phyloP scores from a whole-genome alignment of 768 basidiomycete genomes.

The Xerocomellus intermedius region DNA sequence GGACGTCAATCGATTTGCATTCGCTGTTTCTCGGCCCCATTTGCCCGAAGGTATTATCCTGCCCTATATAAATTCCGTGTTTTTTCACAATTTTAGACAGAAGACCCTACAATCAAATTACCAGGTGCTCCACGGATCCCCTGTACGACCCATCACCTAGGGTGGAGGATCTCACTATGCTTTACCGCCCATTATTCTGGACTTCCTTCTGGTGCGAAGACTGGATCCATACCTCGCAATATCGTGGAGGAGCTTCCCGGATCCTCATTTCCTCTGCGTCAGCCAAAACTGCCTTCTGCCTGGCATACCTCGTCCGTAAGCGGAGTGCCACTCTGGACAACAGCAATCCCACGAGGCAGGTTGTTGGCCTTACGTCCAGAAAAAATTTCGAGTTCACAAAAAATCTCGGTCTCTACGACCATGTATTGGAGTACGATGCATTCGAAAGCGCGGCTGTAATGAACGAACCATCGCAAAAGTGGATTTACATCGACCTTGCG shows the following conservation, averaged over 20 bases:
- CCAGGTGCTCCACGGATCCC: slow-evolving; percentile 55
- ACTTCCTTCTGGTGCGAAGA: slow-evolving; percentile 76
- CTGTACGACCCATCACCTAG: slow-evolving; percentile 48
- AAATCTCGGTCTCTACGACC: slow-evolving; percentile 53
- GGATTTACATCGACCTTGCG: slow-evolving; percentile 66
- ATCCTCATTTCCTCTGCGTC: slow-evolving; percentile 70
- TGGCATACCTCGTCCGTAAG: slow-evolving; percentile 58
- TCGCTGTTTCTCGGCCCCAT: slow-evolving; percentile 60
- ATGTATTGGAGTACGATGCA: slow-evolving; percentile 53
- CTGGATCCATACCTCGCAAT: slow-evolving; percentile 53
- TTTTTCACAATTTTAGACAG: slow-evolving; percentile 44
- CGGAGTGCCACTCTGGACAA: slow-evolving; percentile 28
- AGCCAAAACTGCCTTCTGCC: slow-evolving; percentile 69
- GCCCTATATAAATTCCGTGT: neutral
- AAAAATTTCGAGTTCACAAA: slow-evolving; percentile 55
- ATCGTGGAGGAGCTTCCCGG: slow-evolving; percentile 45
- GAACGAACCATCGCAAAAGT: slow-evolving; percentile 34
- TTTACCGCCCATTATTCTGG: slow-evolving; percentile 73
- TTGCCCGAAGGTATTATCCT: slow-evolving; percentile 50
- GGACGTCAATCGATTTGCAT: slow-evolving; percentile 51
- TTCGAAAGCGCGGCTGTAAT: slow-evolving; percentile 36
- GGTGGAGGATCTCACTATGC: slow-evolving; percentile 65
- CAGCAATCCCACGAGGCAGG: slow-evolving; percentile 23
- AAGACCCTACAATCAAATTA: slow-evolving; percentile 66
- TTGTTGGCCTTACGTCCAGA: slow-evolving; percentile 62